Evolutionary conservation across 2,329 filamentous ascomycete genomes (phyloP), one percentile per base, ranked within the genome.

Genomic region (Colletotrichum camelliae): DNA sequence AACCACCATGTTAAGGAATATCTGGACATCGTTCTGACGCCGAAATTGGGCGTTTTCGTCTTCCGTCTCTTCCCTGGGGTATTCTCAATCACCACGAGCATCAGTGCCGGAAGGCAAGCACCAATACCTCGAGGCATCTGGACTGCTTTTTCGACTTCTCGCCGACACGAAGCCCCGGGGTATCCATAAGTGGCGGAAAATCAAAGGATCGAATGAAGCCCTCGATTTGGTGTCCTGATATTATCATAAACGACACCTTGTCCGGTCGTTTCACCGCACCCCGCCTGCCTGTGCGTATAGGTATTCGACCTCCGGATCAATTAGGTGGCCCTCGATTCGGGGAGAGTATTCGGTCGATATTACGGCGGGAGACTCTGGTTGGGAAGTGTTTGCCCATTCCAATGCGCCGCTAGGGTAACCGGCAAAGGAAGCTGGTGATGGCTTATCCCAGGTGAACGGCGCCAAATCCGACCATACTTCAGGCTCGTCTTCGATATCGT

Each of bases 311-410:
- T 64, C 29, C 7, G 70, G 70, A 21, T 75, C 73, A 16, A 72
- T 13, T 4, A 62, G 8, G 18, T 52, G 55, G 9, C 33, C 55
- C 18, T 67, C 39, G 18, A 24, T 35, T n/a, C 24, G 16, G 5
- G 74, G 72, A 9, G 74, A 75, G 27, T 57, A 52, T 37, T 68
- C 72, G 21, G 67, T 43, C 35, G 61, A 71, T 13, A 77, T 24
- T 15, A 61, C 43, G 31, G 33, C 39, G 6, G 75, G 72, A 21
- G 75, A 77, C n/a, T 29, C 62, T 5, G 62, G 39, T 6, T 74
- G 66, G 9, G 76, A 70, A 15, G 67, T 57, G 8, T 75, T 69
- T 8, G 60, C n/a, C 77, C 77, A 76, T 9, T 74, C 57, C 55
- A 77, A 4, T 1, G 48, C 37, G 12, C 37, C 16, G 29, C 21